Evolutionary conservation across 345 rosid genomes (phyloP).

Genomic region (Citrus sp.): DNA sequence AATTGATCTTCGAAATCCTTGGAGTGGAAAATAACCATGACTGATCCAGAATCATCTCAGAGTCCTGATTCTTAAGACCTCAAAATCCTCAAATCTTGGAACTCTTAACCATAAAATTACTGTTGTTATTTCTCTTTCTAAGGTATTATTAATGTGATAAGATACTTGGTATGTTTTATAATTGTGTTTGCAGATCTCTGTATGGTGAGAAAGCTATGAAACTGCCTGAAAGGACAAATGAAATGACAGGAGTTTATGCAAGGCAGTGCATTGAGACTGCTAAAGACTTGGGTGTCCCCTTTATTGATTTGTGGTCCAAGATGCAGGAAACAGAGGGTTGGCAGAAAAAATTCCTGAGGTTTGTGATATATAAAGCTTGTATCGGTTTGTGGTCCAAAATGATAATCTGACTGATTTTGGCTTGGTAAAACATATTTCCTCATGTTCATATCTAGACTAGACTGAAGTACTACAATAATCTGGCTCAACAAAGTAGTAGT

Average conservation of each 20-base stretch:
- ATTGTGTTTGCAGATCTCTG: constrained; percentile 41
- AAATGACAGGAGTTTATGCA: constrained; percentile 72
- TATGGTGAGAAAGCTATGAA: constrained; percentile 74
- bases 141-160: not conserved
- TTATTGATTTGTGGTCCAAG: constrained; percentile 76
- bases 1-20: not conserved
- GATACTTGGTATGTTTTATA: constrained; percentile 7
- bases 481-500: not conserved
- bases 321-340: constrained; percentile 81
- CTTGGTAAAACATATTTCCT: not conserved
- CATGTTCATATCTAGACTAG: not conserved
- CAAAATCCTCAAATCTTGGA: not conserved
- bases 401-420: not conserved
- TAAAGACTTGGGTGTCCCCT: constrained; percentile 51
- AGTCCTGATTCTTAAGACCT: not conserved
- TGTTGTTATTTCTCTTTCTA: not conserved
- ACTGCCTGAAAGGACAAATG: constrained; percentile 73
- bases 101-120: not conserved
- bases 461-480: not conserved
- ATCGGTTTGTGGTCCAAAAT: not conserved
- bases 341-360: constrained; percentile 82
- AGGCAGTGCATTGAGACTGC: constrained; percentile 63
- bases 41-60: not conserved
- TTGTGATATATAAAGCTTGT: constrained; percentile 14
- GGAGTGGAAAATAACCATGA: not conserved